These are phyloP conservation scores for Ambrosia trifida DNA, from an alignment of 129 eudicot species.

Conservation along the genomic window DNA sequence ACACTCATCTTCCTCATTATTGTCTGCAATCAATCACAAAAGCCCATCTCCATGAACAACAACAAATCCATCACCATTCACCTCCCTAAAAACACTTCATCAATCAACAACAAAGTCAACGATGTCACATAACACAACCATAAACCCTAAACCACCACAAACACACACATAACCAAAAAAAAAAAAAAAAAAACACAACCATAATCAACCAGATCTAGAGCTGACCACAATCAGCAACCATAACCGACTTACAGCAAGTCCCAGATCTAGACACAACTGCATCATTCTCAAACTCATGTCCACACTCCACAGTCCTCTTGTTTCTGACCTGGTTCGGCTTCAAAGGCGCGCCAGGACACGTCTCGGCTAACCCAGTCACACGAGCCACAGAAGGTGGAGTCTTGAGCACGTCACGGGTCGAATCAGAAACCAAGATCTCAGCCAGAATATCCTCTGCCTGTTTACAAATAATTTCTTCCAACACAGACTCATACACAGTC, in stretches of 20 bases:
- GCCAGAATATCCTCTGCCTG: constrained; percentile 35
- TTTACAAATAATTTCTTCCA: constrained; percentile 44
- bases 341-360: constrained; percentile 65
- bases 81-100: not conserved
- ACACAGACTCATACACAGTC: constrained; percentile 30
- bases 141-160: constrained; percentile 7
- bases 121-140: constrained; percentile 8
- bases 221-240: constrained; percentile 55
- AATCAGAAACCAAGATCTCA: constrained; percentile 4
- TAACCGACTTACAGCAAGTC: constrained; percentile 42
- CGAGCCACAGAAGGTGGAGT: constrained; percentile 49
- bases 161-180: no score
- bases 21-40: no score
- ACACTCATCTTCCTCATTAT: no score
- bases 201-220: constrained; percentile 33
- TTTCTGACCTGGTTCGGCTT: constrained; percentile 31
- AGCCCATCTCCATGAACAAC: no score
- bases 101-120: constrained; percentile 17
- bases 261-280: constrained; percentile 59
- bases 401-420: not conserved
- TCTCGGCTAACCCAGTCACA: constrained; percentile 44
- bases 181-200: not conserved
- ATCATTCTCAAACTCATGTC: constrained; percentile 41
- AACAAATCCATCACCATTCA: no score
- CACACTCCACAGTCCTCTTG: constrained; percentile 23